Conservation (phyloP, 148 eudicot species). For the Rhododendron henanense region DNA sequence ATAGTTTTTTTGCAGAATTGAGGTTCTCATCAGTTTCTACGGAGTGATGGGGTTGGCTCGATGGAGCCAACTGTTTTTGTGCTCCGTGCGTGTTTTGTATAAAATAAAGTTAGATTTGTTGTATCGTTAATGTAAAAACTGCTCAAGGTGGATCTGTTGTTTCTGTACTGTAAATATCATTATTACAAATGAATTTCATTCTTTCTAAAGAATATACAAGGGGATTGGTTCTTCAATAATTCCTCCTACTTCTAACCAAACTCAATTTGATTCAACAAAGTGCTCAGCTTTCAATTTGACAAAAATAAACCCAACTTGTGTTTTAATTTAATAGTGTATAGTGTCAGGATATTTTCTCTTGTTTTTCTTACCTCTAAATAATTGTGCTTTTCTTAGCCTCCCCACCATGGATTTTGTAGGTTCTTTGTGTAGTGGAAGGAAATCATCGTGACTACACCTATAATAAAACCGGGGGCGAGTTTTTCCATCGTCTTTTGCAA, state of each 20-base stretch:
- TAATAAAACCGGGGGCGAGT: too few species aligned
- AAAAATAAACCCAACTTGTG: slow-evolving; percentile 2
- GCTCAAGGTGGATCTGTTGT: neutral
- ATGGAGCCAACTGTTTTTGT: too few species aligned
- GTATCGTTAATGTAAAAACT: too few species aligned
- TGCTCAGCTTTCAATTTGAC: slow-evolving; percentile 5
- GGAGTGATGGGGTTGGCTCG: too few species aligned
- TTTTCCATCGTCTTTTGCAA: too few species aligned
- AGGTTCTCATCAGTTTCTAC: too few species aligned
- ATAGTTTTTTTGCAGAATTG: too few species aligned
- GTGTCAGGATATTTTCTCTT: neutral
- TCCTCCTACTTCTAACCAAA: neutral
- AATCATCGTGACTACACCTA: neutral
- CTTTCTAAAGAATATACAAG: too few species aligned
- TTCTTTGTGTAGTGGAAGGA: neutral
- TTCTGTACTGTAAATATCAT: too few species aligned
- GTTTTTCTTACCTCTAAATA: neutral
- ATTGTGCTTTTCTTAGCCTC: neutral
- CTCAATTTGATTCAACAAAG: neutral
- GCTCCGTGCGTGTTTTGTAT: too few species aligned
- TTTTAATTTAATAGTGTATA: neutral
- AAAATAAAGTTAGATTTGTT: too few species aligned
- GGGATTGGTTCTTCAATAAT: neutral
- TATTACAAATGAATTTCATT: too few species aligned
- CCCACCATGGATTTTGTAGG: slow-evolving; percentile 7